These are phyloP conservation scores for Phialocephala sp. DNA, from an alignment of 2,329 filamentous ascomycete genomes.

Conservation along the genomic window DNA sequence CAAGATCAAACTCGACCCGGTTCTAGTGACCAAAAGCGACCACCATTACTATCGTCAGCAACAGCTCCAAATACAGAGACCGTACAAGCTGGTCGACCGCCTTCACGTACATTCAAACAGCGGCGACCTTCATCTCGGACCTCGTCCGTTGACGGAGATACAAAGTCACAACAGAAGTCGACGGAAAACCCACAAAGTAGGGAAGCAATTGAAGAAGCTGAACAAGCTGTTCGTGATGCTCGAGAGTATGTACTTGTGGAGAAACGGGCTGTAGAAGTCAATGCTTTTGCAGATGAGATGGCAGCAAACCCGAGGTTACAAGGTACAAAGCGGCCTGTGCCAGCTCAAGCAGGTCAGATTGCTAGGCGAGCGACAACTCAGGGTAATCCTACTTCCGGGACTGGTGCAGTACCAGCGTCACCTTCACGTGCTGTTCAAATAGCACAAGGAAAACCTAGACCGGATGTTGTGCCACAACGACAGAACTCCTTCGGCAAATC, in stretches of 20 bases:
- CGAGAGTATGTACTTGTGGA: slow-evolving; percentile 96
- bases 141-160: slow-evolving; percentile 34
- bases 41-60: slow-evolving; percentile 30
- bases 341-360: slow-evolving; percentile 65
- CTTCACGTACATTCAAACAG: slow-evolving; percentile 27
- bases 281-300: slow-evolving; percentile 94
- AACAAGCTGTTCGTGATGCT: slow-evolving; percentile 81
- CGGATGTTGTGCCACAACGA: slow-evolving; percentile 69
- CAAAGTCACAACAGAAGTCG: slow-evolving; percentile 33
- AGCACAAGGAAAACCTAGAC: slow-evolving; percentile 65
- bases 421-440: slow-evolving; percentile 77
- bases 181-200: slow-evolving; percentile 36
- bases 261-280: slow-evolving; percentile 93
- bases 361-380: slow-evolving; percentile 80
- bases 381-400: slow-evolving; percentile 69
- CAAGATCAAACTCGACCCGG: slow-evolving; percentile 23
- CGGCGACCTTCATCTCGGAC: slow-evolving; percentile 28
- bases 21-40: slow-evolving; percentile 34
- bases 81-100: slow-evolving; percentile 43
- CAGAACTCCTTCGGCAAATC: slow-evolving; percentile 76
- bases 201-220: slow-evolving; percentile 68
- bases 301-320: slow-evolving; percentile 70
- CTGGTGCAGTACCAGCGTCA: slow-evolving; percentile 71
- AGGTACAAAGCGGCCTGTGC: slow-evolving; percentile 50
- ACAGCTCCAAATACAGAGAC: slow-evolving; percentile 42